Evolutionary conservation across 805 yeast species (phyloP).

Genomic region (Cyberlindnera americana): DNA sequence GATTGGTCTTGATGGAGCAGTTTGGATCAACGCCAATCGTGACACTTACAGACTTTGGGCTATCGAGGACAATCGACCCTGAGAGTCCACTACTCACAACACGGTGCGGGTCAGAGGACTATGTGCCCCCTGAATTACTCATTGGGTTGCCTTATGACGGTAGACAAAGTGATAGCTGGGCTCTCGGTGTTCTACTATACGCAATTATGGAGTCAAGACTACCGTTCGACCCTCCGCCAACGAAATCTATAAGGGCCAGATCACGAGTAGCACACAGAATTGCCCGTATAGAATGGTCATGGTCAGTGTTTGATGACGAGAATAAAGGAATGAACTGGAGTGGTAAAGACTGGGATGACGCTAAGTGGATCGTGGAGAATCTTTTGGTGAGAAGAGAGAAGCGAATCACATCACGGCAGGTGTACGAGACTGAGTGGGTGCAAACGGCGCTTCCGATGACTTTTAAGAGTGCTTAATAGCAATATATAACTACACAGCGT

Average conservation of each 20-base stretch:
- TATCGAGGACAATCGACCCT: constrained; percentile 65
- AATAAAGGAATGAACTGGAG: too few relatives aligned
- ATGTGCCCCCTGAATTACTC: constrained; percentile 89
- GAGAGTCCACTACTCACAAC: constrained; percentile 68
- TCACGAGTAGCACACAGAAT: constrained; percentile 79
- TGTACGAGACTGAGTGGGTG: constrained; percentile 36
- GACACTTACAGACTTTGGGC: constrained; percentile 83
- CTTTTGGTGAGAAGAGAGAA: constrained; percentile 47
- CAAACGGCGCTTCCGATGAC: constrained; percentile 12
- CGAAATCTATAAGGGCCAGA: constrained; percentile 39
- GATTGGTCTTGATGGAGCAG: constrained; percentile 22
- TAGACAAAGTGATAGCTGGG: constrained; percentile 89
- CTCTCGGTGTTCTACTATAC: constrained; percentile 87
- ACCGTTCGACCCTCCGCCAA: constrained; percentile 88
- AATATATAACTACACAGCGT: too few relatives aligned
- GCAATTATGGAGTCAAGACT: constrained; percentile 79
- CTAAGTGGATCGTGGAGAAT: constrained; percentile 47
- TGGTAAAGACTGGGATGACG: constrained; percentile 44
- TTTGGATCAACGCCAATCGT: constrained; percentile 36
- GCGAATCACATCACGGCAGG: constrained; percentile 35
- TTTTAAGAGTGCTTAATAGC: constrained; percentile 3
- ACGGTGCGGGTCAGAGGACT: constrained; percentile 95
- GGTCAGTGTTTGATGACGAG: constrained; percentile 52
- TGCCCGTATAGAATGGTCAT: constrained; percentile 89
- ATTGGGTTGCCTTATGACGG: constrained; percentile 94